Evolutionary conservation across 2,329 filamentous ascomycete species (phyloP).

Genomic region (Pseudogymnoascus sp.): DNA sequence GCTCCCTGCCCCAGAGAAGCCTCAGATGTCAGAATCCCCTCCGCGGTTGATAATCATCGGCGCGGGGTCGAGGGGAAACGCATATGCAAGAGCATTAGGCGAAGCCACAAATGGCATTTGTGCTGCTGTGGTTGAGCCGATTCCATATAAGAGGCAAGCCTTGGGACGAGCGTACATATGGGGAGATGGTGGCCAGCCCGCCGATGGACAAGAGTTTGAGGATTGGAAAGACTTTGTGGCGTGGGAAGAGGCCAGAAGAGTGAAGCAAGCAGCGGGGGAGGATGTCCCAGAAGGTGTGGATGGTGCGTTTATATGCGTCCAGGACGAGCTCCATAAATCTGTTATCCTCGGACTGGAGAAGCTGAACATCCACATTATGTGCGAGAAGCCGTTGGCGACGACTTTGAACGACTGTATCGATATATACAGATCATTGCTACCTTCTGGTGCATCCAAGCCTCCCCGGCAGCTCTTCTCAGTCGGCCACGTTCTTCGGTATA

Average conservation of each 20-base stretch:
- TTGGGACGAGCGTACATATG: slow-evolving; percentile 71
- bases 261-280: slow-evolving; percentile 42
- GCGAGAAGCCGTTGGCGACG: slow-evolving; percentile 88
- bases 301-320: slow-evolving; percentile 62
- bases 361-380: slow-evolving; percentile 74
- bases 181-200: slow-evolving; percentile 40
- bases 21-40: slow-evolving; percentile 35
- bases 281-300: slow-evolving; percentile 37
- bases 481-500: slow-evolving; percentile 89
- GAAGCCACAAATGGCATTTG: slow-evolving; percentile 60
- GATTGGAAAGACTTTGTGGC: slow-evolving; percentile 70
- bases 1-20: slow-evolving; percentile 23
- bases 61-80: slow-evolving; percentile 69
- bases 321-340: slow-evolving; percentile 82
- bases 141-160: slow-evolving; percentile 63
- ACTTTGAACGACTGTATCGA: slow-evolving; percentile 68
- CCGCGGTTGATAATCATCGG: slow-evolving; percentile 73
- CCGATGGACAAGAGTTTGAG: slow-evolving; percentile 59
- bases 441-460: slow-evolving; percentile 29
- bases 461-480: slow-evolving; percentile 66
- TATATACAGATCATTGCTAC: slow-evolving; percentile 56
- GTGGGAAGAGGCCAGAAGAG: slow-evolving; percentile 60
- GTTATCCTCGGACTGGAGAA: slow-evolving; percentile 68
- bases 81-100: slow-evolving; percentile 64
- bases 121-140: slow-evolving; percentile 72